phyloP scores from a whole-genome alignment of 495 filamentous ascomycete species.

The Cercophora newfieldiana region DNA sequence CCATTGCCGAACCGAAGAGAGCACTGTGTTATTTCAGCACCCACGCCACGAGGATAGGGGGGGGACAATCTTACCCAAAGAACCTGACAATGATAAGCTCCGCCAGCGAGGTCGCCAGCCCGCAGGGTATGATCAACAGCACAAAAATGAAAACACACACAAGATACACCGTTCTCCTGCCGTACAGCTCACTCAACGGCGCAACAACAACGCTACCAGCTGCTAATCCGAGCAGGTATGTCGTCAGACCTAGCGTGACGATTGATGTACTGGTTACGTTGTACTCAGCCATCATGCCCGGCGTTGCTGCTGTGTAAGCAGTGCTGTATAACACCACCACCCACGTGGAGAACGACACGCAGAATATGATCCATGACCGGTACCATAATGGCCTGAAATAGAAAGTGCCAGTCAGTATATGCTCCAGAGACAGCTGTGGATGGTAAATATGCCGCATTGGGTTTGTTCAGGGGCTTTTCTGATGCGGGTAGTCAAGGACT shows the following conservation, averaged over 20 bases:
- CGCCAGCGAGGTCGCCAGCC: constrained; percentile 62
- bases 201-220: constrained; percentile 72
- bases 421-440: no score
- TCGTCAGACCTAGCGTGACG: constrained; percentile 75
- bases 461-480: no score
- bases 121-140: constrained; percentile 70
- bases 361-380: constrained; percentile 60
- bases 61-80: constrained; percentile 57
- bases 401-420: no score
- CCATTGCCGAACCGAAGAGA: constrained; percentile 73
- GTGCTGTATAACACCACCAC: constrained; percentile 84
- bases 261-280: constrained; percentile 53
- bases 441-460: no score
- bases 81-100: constrained; percentile 70
- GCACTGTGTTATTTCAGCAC: constrained; percentile 46
- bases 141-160: constrained; percentile 61
- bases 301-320: constrained; percentile 70
- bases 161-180: constrained; percentile 72
- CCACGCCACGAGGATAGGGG: neutral
- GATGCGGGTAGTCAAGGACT: no score
- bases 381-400: constrained; percentile 60
- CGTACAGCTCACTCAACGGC: constrained; percentile 74
- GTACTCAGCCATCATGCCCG: constrained; percentile 69
- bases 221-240: constrained; percentile 74
- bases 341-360: constrained; percentile 72